A percentile compares a stretch with the other conserved stretches of the same genome.
Conservation (phyloP, 2,329 filamentous ascomycete genomes). For the Colletotrichum camelliae region DNA sequence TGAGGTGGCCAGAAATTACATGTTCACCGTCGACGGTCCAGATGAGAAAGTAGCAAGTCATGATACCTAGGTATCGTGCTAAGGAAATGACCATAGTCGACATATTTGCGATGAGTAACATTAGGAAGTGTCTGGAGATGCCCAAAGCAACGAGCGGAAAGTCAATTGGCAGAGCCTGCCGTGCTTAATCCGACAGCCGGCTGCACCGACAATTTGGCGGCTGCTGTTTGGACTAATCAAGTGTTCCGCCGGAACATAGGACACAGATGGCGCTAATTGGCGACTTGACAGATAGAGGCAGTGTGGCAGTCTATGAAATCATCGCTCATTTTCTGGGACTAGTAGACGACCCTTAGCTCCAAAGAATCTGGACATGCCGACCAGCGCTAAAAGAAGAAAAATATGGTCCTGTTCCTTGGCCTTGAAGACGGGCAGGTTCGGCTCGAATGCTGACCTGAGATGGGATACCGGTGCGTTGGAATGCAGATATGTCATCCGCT, state of each 20-base stretch:
- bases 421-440: not conserved
- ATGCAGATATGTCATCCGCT: not conserved
- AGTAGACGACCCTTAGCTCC: not conserved
- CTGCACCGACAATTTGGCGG: not conserved
- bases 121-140: not conserved
- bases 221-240: not conserved
- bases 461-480: not conserved
- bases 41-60: not conserved
- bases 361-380: not conserved
- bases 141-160: not conserved
- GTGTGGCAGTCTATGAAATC: conserved; percentile 13
- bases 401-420: not conserved
- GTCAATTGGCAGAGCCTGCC: not conserved
- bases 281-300: not conserved
- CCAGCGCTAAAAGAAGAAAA: not conserved
- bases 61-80: not conserved
- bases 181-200: not conserved
- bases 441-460: not conserved
- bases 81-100: not conserved
- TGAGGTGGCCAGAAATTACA: not conserved
- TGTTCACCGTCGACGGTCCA: not conserved
- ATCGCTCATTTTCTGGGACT: not conserved
- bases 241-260: not conserved
- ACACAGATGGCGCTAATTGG: not conserved
- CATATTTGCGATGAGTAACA: not conserved